Evolutionary conservation across 2,329 filamentous ascomycete species (phyloP), one percentile per base, ranked within the genome.

Genomic region (Drechslerella dactyloides): DNA sequence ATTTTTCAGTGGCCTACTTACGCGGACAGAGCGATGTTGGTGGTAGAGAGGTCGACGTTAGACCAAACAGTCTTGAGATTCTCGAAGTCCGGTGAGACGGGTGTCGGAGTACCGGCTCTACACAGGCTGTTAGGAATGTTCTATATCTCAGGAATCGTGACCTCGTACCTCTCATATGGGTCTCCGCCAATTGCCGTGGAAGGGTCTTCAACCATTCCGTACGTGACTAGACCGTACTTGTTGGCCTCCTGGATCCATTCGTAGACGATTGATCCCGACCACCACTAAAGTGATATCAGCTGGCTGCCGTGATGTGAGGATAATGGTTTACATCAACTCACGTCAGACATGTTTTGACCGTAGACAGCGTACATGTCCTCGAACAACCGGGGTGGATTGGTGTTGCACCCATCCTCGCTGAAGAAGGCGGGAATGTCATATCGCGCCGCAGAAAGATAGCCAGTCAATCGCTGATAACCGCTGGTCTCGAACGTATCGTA

Each of bases 191-290:
- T 24, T 30, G 66, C 66, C 17, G 66, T 70, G 1, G 66, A 40
- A n/a, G 66, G 54, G 17, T 70, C 48, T 6, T 24, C 30, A 23
- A 70, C 65, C 21, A 48, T 70, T 59, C 65, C 65, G 23, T 70
- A 70, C 3, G 30, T 58, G 15, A 70, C 66, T 17, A 70, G 51
- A 19, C 69, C 91, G 79, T 96, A 96, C 76, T 90, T 80, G 80
- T 96, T 96, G 56, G 84, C 82, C 80, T 96, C 91, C 78, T 93
- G 82, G 74, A 96, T 91, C 91, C 91, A 96, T 78, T 96, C 91
- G 80, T 96, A 96, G 74, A 96, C 83, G 74, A 96, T 92, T 62
- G 90, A 84, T 60, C 91, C 91, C 56, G 89, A 92, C 86, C 80
- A 87, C 77, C 84, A 65, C 69, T 73, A 37, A 10, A 35, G 11